Base-by-base conservation (phyloP, 1,284 basidiomycete species). In the Ceratobasidium papillatum region DNA sequence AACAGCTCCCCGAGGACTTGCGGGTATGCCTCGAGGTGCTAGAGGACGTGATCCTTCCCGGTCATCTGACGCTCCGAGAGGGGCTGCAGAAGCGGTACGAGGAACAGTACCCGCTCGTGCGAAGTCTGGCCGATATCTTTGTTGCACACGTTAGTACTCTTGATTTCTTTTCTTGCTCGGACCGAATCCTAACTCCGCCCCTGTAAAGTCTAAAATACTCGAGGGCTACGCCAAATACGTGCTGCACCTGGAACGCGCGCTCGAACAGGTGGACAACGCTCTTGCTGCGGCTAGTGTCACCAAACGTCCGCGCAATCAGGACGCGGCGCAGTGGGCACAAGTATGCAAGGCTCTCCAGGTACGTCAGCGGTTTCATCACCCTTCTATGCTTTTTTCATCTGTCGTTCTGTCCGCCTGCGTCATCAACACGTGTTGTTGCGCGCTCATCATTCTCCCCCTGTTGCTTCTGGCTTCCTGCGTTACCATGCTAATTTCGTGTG, bases 201-300 rank as follows among this genome's bases (percentile, higher is more conserved):
- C 32, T 62, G 1, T 81, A 98, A n/a, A n/a, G 95, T 94, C 94
- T 7, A 92, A 95, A 82, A 94, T 98, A 72, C 90, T 98, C 74
- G 89, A 92, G 75, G 94, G 94, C 75, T 98, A 98, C 83, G 92
- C 93, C 0, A 93, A 90, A 59, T 98, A 96, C 81, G 94, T 98
- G 30, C 84, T 97, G 30, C 94, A 96, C 80, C 87, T 98, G 27
- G 96, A 98, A 82, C 88, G 92, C 47, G 94, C 95, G 0, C 85
- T 98, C 47, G 90, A 92, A 76, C 92, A 95, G 80, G 91, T 95
- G 19, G 94, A 98, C 81, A 88, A 91, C 52, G 90, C 91, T 3
- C 85, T 96, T 58, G 89, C 88, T 17, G 89, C 87, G 12, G 86
- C 87, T 2, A 83, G 81, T 59, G 84, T 87, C 1, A 86, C 87